Percentiles rank a stretch among this genome's conserved stretches.
These are phyloP conservation scores for Discostella stelligera DNA, from an alignment of 352 stramenopile genomes.

Conservation along the genomic window DNA sequence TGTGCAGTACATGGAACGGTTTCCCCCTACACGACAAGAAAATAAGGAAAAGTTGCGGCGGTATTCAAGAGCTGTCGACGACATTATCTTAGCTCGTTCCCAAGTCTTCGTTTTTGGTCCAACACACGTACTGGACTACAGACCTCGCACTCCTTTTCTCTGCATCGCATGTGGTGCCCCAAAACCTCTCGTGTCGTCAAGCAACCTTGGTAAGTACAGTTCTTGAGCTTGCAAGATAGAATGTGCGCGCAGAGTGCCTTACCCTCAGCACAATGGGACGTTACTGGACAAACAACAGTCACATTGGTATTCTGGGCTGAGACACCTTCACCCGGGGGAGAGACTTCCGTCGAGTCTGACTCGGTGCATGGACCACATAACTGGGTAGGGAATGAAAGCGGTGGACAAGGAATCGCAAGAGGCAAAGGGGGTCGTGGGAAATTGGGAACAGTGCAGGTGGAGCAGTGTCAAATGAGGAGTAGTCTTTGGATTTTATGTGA, in stretches of 20 bases:
- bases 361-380: background rate
- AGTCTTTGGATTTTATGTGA: slow-evolving; percentile 42
- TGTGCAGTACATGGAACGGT: too few species aligned
- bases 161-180: slow-evolving; percentile 34
- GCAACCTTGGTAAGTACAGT: slow-evolving; percentile 38
- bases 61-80: too few species aligned
- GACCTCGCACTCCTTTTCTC: slow-evolving; percentile 23
- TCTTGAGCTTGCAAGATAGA: slow-evolving; percentile 23
- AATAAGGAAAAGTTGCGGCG: too few species aligned
- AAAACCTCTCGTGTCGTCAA: slow-evolving; percentile 45
- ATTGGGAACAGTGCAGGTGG: slow-evolving; percentile 18
- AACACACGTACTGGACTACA: slow-evolving; percentile 28
- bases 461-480: slow-evolving; percentile 40
- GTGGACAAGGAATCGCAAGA: background rate
- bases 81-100: background rate
- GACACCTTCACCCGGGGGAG: too few species aligned
- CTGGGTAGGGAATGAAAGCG: background rate
- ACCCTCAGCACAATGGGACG: slow-evolving; percentile 37
- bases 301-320: background rate
- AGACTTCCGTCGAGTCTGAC: background rate
- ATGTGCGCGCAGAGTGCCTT: slow-evolving; percentile 40
- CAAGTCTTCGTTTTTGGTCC: slow-evolving; percentile 1
- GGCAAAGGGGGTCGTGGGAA: background rate
- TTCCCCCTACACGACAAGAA: too few species aligned
- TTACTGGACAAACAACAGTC: slow-evolving; percentile 24